Evolutionary conservation across 345 rosid genomes (phyloP).

Genomic region (Kernera saxatilis): DNA sequence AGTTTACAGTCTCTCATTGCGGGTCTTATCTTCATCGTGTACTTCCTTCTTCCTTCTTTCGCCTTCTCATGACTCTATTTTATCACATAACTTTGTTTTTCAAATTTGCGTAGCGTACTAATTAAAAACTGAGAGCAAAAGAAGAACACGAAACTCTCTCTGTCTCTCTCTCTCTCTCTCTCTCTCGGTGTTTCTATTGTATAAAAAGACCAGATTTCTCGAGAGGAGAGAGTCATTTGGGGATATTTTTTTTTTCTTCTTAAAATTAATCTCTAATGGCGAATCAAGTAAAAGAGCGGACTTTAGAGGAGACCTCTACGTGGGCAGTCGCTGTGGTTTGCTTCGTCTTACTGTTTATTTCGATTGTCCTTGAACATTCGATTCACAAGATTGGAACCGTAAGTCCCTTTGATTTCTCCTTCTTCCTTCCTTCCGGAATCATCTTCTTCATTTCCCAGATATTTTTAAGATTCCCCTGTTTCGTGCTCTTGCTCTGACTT

Average conservation of each 20-base stretch:
- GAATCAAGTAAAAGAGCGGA: conserved; percentile 20
- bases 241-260: neutral
- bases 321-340: conserved; percentile 89
- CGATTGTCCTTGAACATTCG: conserved; percentile 53
- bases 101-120: neutral
- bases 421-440: neutral
- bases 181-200: neutral
- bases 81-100: neutral
- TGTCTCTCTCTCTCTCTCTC: neutral
- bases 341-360: conserved; percentile 47
- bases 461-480: conserved; percentile 16
- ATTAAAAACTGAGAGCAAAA: neutral
- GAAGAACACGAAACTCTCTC: neutral
- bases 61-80: neutral
- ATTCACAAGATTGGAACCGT: conserved; percentile 38
- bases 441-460: neutral
- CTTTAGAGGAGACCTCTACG: conserved; percentile 62
- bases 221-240: neutral
- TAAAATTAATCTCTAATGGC: conserved; percentile 13
- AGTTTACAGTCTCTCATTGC: neutral
- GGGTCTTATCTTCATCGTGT: conserved; percentile 17
- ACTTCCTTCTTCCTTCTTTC: neutral
- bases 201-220: neutral
- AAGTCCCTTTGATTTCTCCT: neutral
- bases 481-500: conserved; percentile 43